Evolutionary conservation across 805 yeast genomes (phyloP).

Genomic region (Priceomyces haplophilus): DNA sequence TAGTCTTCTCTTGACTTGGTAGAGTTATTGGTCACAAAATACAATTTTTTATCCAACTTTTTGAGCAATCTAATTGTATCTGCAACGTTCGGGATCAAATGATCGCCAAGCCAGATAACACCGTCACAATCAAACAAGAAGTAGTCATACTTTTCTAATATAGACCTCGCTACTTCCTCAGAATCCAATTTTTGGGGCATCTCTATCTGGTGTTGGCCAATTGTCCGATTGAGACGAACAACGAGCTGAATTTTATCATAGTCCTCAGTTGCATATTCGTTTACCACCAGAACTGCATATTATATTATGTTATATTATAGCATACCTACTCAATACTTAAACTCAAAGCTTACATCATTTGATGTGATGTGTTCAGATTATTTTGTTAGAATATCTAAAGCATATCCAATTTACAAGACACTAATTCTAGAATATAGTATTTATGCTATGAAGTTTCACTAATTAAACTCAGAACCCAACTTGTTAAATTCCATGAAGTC

Average conservation of each 20-base stretch:
- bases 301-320: too few species aligned
- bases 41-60: slow-evolving; percentile 55
- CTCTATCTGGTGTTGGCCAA: background rate
- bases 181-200: slow-evolving; percentile 51
- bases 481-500: background rate
- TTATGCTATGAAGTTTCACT: slow-evolving; percentile 1
- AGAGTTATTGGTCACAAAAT: slow-evolving; percentile 94
- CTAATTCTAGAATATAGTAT: background rate
- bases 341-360: too few species aligned
- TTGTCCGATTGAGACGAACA: too few species aligned
- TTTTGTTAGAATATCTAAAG: too few species aligned
- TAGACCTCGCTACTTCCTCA: slow-evolving; percentile 45
- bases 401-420: too few species aligned
- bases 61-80: slow-evolving; percentile 71
- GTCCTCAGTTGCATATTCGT: background rate
- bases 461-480: background rate
- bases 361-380: too few species aligned
- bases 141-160: slow-evolving; percentile 71
- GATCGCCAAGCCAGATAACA: slow-evolving; percentile 89
- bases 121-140: slow-evolving; percentile 97
- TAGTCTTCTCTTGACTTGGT: slow-evolving; percentile 84
- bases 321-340: too few species aligned
- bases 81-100: slow-evolving; percentile 68
- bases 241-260: background rate
- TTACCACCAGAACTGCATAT: background rate